Conservation (phyloP, 2,329 filamentous ascomycete genomes). For the Mariannaea elegans region DNA sequence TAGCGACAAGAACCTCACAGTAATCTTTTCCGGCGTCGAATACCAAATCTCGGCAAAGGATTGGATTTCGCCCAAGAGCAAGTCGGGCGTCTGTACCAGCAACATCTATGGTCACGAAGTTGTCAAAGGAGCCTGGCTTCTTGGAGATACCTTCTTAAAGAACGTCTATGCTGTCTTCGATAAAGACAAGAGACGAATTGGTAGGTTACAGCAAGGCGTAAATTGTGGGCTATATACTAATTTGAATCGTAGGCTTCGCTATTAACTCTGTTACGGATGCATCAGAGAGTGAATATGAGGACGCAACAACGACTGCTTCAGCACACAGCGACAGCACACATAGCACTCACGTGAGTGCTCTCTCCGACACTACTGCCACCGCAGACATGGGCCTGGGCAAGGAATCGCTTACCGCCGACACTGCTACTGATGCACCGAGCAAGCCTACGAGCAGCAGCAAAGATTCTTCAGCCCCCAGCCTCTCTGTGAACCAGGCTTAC, state of each 20-base stretch:
- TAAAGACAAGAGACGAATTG: constrained; percentile 71
- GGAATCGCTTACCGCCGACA: constrained; percentile 34
- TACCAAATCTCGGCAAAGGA: constrained; percentile 76
- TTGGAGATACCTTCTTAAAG: constrained; percentile 87
- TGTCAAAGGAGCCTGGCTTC: constrained; percentile 75
- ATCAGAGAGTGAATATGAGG: constrained; percentile 9
- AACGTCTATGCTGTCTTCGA: constrained; percentile 92
- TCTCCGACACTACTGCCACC: constrained; percentile 25
- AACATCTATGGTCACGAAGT: constrained; percentile 79
- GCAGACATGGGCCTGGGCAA: constrained; percentile 37
- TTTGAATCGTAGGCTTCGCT: constrained; percentile 32
- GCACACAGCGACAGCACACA: constrained; percentile 14
- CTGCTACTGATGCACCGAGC: constrained; percentile 29
- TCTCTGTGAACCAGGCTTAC: constrained; percentile 29
- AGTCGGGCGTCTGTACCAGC: constrained; percentile 66
- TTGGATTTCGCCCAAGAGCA: constrained; percentile 66
- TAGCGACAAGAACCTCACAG: constrained; percentile 65
- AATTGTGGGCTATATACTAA: constrained; percentile 15
- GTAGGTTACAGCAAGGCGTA: constrained; percentile 48
- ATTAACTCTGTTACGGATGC: constrained; percentile 24
- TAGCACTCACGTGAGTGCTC: constrained; percentile 26
- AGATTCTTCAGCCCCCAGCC: constrained; percentile 34
- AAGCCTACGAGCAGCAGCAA: constrained; percentile 33
- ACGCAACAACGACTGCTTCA: constrained; percentile 19
- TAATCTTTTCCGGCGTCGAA: constrained; percentile 73